Conservation (phyloP, 768 basidiomycete species). For the Pisolithus orientalis region DNA sequence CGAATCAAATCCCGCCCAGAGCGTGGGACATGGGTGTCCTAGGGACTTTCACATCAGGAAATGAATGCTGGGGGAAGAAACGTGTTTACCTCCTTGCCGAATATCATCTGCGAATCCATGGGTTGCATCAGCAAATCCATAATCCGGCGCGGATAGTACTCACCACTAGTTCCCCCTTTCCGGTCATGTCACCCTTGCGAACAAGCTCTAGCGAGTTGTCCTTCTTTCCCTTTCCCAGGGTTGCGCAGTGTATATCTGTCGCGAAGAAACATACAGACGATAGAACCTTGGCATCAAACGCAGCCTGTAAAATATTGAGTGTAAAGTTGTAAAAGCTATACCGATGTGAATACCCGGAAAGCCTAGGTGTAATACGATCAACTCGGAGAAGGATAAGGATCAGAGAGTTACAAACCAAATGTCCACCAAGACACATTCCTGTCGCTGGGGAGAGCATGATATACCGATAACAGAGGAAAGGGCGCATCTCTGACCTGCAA, state of each 20-base stretch:
- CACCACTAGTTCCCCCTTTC: conserved; percentile 82
- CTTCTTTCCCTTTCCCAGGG: conserved; percentile 76
- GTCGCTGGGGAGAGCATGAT: conserved; percentile 44
- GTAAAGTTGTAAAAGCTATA: neutral
- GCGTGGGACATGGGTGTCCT: conserved; percentile 93
- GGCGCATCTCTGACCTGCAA: conserved; percentile 52
- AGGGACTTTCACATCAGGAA: conserved; percentile 2
- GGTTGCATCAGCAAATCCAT: neutral
- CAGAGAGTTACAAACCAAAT: conserved; percentile 48
- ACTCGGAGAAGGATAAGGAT: neutral
- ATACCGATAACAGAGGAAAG: neutral
- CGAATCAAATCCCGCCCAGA: conserved; percentile 83
- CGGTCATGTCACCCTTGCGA: conserved; percentile 64
- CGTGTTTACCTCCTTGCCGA: conserved; percentile 76
- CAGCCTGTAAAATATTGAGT: conserved; percentile 47
- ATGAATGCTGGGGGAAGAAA: neutral
- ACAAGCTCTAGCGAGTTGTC: conserved; percentile 80
- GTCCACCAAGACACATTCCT: conserved; percentile 89
- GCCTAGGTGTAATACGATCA: conserved; percentile 30
- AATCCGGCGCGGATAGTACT: conserved; percentile 18
- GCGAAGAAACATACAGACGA: conserved; percentile 92
- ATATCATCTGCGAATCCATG: conserved; percentile 66
- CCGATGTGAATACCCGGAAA: conserved; percentile 36
- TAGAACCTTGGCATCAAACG: conserved; percentile 79
- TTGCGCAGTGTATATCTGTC: conserved; percentile 86